A percentile compares a stretch with the other conserved stretches of the same genome.
phyloP scores from a whole-genome alignment of 192 early-diverging fungal genomes.

The Coemansia sp. region DNA sequence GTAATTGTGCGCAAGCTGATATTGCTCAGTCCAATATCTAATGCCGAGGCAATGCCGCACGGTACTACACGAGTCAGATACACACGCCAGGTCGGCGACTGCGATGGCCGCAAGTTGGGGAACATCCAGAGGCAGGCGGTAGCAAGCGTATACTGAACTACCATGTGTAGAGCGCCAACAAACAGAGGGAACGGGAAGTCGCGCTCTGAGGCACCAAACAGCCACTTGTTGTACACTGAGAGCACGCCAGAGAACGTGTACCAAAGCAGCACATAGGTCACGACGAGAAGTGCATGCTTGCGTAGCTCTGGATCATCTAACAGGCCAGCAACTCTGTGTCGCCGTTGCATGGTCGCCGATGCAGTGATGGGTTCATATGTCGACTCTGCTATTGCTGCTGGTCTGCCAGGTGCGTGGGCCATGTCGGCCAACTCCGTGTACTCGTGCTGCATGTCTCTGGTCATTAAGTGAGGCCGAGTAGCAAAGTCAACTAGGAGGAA shows the following conservation, averaged over 20 bases:
- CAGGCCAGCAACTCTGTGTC: constrained; percentile 13
- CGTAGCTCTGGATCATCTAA: constrained; percentile 29
- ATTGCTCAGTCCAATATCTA: constrained; percentile 93
- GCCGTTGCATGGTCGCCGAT: constrained; percentile 1
- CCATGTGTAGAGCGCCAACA: constrained; percentile 81
- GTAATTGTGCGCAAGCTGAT: constrained; percentile 83
- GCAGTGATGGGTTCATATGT: constrained; percentile 5
- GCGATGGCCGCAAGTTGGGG: constrained; percentile 64
- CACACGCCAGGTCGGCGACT: constrained; percentile 57
- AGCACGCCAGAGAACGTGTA: constrained; percentile 71
- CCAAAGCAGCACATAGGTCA: constrained; percentile 58
- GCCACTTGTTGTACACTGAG: constrained; percentile 92
- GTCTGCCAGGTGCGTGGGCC: constrained; percentile 9
- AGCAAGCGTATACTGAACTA: constrained; percentile 76
- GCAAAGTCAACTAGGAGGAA: background rate
- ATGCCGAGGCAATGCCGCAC: constrained; percentile 82
- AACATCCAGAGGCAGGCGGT: constrained; percentile 59
- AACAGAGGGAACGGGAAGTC: constrained; percentile 89
- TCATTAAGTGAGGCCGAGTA: constrained; percentile 8
- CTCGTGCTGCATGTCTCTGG: constrained; percentile 26
- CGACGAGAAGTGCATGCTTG: constrained; percentile 39
- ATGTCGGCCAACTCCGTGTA: constrained; percentile 49
- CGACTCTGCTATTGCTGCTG: constrained; percentile 9
- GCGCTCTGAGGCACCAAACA: constrained; percentile 79
- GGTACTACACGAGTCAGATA: constrained; percentile 78